These are phyloP conservation scores for Lachnellula suecica DNA, from an alignment of 2,329 filamentous ascomycete genomes.

Conservation along the genomic window DNA sequence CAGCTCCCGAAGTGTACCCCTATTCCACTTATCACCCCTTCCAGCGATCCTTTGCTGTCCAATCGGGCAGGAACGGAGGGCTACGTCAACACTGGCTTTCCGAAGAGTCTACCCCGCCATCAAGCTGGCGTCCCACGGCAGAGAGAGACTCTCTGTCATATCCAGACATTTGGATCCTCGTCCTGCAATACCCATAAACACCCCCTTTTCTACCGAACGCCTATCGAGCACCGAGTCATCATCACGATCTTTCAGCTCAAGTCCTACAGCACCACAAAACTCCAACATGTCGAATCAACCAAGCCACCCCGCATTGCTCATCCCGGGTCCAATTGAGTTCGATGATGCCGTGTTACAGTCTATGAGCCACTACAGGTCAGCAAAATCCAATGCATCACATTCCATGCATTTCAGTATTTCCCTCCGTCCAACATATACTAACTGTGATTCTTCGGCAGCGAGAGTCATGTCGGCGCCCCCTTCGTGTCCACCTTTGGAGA, in stretches of 20 bases:
- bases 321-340: constrained; percentile 96
- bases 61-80: constrained; percentile 17
- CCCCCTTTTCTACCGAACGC: constrained; percentile 28
- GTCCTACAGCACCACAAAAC: constrained; percentile 14
- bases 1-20: background rate
- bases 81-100: constrained; percentile 18
- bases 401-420: background rate
- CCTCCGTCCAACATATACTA: background rate
- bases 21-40: background rate
- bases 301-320: constrained; percentile 74
- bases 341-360: constrained; percentile 94
- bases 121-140: constrained; percentile 23
- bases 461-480: constrained; percentile 87
- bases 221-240: too few species aligned
- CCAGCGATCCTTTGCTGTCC: constrained; percentile 1
- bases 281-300: constrained; percentile 59
- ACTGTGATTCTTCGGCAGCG: constrained; percentile 50
- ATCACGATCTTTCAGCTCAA: constrained; percentile 21
- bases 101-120: constrained; percentile 25
- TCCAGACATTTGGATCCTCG: constrained; percentile 36
- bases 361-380: constrained; percentile 90
- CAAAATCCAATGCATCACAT: constrained; percentile 13
- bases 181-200: constrained; percentile 32
- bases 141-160: constrained; percentile 36
- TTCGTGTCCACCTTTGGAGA: constrained; percentile 94